phyloP scores from a whole-genome alignment of 768 basidiomycete species.

The Suillus plorans region DNA sequence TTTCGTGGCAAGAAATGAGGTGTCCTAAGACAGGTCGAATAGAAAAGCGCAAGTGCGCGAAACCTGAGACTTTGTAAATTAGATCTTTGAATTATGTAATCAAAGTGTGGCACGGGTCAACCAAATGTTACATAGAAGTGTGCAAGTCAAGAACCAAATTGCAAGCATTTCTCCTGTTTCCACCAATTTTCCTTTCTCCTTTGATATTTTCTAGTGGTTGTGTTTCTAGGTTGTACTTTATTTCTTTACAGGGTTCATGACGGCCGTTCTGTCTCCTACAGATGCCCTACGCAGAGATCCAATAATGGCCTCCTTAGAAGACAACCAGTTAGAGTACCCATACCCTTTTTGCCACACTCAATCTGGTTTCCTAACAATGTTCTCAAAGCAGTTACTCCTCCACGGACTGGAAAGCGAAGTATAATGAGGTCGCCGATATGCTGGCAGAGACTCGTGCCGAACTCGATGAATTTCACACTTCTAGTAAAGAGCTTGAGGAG shows the following conservation, averaged over 20 bases:
- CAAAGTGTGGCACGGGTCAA: constrained; percentile 3
- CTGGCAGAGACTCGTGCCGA: constrained; percentile 81
- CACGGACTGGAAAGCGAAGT: constrained; percentile 77
- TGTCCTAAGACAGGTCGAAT: constrained; percentile 77
- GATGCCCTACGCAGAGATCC: constrained; percentile 60
- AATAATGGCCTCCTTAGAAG: constrained; percentile 60
- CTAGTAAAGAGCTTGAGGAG: constrained; percentile 89
- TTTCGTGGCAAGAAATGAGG: constrained; percentile 91
- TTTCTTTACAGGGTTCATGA: constrained; percentile 40
- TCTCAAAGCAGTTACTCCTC: constrained; percentile 47
- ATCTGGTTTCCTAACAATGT: constrained; percentile 18
- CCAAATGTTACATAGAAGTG: neutral
- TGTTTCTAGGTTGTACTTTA: constrained; percentile 25
- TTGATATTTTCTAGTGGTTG: constrained; percentile 12
- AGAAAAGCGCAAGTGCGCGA: constrained; percentile 85
- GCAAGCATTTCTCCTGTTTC: constrained; percentile 7
- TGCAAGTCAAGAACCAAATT: neutral
- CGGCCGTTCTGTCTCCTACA: constrained; percentile 61
- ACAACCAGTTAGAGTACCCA: constrained; percentile 58
- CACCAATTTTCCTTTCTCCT: constrained; percentile 13
- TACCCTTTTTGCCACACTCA: constrained; percentile 15
- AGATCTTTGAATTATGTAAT: constrained; percentile 8
- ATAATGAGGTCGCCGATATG: constrained; percentile 82
- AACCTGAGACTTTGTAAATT: constrained; percentile 63
- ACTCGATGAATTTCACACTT: constrained; percentile 83